A percentile compares a stretch with the other conserved stretches of the same genome.
Evolutionary conservation across 75 land plant species (phyloP).

Genomic region (Pinus albicaulis): DNA sequence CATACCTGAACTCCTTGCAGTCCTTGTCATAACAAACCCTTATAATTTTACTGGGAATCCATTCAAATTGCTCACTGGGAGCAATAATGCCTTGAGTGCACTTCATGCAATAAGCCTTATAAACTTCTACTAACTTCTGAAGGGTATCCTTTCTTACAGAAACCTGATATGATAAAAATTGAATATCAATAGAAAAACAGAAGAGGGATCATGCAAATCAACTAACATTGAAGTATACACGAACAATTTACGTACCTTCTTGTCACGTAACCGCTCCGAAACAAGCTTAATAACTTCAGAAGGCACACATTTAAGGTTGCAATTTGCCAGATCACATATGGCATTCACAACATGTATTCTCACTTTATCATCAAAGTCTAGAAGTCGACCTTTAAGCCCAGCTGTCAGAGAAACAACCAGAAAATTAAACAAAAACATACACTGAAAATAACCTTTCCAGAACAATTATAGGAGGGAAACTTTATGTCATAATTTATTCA

Average conservation of each 20-base stretch:
- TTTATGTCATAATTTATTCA: not conserved
- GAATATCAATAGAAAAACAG: not conserved
- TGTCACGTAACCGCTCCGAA: conserved; percentile 87
- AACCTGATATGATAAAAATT: conserved; percentile 33
- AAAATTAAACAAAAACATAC: not conserved
- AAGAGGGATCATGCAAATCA: not conserved
- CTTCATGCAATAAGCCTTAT: conserved; percentile 56
- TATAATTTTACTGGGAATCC: conserved; percentile 83
- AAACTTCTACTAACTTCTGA: conserved; percentile 64
- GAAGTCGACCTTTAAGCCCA: conserved; percentile 70
- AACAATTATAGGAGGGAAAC: not conserved
- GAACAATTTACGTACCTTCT: conserved; percentile 53
- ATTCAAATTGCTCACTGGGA: conserved; percentile 55
- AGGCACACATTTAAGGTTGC: conserved; percentile 44
- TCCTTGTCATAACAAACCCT: conserved; percentile 83
- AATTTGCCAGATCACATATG: conserved; percentile 68
- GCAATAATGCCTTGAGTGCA: conserved; percentile 44
- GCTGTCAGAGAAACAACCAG: conserved; percentile 32
- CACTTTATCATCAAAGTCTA: conserved; percentile 87
- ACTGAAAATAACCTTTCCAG: not conserved
- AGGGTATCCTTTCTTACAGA: conserved; percentile 74
- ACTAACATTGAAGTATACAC: conserved; percentile 10
- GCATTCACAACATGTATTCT: conserved; percentile 63
- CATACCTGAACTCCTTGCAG: conserved; percentile 70
- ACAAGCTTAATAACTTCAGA: conserved; percentile 42